Evolutionary conservation across 2,329 filamentous ascomycete species (phyloP).

Genomic region (Verticillium nubilum): DNA sequence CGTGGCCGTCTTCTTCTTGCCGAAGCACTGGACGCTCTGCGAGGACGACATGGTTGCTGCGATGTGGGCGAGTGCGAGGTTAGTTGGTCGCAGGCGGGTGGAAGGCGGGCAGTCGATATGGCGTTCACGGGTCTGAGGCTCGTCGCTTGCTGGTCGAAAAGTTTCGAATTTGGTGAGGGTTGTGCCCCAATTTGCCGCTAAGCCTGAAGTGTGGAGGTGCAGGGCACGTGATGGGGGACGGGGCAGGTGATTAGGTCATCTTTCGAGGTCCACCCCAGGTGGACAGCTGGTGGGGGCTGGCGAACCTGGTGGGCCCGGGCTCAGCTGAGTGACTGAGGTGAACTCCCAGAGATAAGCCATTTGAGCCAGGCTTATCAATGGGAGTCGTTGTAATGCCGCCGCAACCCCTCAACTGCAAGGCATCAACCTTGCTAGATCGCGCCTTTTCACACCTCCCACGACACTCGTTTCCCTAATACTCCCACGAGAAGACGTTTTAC

Average conservation of each 20-base stretch:
- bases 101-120: not conserved
- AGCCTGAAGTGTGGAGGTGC: not conserved
- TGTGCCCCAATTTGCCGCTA: constrained; percentile 6
- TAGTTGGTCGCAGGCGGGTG: constrained; percentile 9
- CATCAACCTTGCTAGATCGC: no score
- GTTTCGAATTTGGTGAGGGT: constrained; percentile 8
- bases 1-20: constrained; percentile 93
- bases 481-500: not conserved
- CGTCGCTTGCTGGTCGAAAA: not conserved
- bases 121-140: constrained; percentile 1
- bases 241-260: not conserved
- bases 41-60: constrained; percentile 66
- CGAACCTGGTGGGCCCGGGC: no score
- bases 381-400: not conserved
- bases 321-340: no score
- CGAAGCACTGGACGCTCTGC: constrained; percentile 95
- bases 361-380: not conserved
- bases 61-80: constrained; percentile 7
- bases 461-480: not conserved
- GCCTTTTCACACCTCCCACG: not conserved
- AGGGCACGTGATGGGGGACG: constrained; percentile 5
- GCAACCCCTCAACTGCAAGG: not conserved
- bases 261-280: no score
- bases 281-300: no score
- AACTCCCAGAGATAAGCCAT: no score